Conservation (phyloP, 495 filamentous ascomycete genomes). For the Aspergillus ostianus region DNA sequence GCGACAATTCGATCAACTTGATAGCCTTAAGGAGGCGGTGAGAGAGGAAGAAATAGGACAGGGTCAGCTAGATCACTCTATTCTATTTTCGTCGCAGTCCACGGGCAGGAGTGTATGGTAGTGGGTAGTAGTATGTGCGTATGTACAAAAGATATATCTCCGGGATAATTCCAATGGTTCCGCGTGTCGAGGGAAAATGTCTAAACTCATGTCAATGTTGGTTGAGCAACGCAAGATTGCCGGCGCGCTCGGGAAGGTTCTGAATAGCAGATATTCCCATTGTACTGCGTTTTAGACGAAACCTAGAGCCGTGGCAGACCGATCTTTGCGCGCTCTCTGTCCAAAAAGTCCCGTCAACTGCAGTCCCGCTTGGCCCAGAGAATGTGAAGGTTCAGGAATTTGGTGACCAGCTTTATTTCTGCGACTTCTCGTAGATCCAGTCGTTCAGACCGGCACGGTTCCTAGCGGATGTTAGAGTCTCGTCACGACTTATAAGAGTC, state of each 20-base stretch:
- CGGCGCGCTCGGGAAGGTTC: no score
- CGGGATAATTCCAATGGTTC: neutral
- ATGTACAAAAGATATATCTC: neutral
- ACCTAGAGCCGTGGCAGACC: neutral
- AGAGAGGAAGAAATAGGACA: no score
- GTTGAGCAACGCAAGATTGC: neutral
- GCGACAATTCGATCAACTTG: no score
- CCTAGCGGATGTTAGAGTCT: conserved; percentile 38
- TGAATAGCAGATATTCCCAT: neutral
- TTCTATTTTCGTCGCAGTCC: neutral
- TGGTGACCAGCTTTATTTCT: conserved; percentile 32
- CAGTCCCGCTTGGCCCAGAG: neutral
- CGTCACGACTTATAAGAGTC: neutral
- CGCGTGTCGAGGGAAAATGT: neutral
- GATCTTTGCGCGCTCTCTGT: neutral
- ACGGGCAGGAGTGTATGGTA: neutral
- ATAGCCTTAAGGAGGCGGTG: no score
- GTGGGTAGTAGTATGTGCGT: neutral
- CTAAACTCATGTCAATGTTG: neutral
- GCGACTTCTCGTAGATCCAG: conserved; percentile 85
- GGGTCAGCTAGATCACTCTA: no score
- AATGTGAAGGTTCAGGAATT: neutral
- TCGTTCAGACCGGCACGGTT: conserved; percentile 90
- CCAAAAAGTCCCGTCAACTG: neutral
- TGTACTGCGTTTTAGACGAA: neutral